A percentile compares a stretch with the other conserved stretches of the same genome.
Conservation (phyloP, 495 filamentous ascomycete species). For the Hyaloscypha variabilis region DNA sequence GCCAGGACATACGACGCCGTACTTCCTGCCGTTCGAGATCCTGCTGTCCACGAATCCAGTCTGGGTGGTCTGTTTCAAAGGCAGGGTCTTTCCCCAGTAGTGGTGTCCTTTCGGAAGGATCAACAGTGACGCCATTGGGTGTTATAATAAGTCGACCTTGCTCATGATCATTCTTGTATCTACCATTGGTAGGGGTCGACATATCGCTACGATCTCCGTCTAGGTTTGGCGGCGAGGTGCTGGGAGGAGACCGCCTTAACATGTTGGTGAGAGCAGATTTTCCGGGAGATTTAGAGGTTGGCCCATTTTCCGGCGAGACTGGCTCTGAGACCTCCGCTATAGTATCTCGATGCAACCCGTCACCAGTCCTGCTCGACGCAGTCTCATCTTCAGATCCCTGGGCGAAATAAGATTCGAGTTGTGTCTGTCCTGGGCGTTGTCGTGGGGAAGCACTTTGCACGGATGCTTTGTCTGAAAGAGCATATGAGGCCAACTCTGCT, state of each 20-base stretch:
- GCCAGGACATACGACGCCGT: conserved; percentile 16
- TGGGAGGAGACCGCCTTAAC: conserved; percentile 57
- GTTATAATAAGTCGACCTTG: conserved; percentile 24
- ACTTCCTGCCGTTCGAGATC: conserved; percentile 38
- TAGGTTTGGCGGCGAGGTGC: conserved; percentile 28
- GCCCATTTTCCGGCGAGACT: conserved; percentile 45
- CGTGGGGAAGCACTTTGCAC: conserved; percentile 20
- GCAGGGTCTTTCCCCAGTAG: conserved; percentile 28
- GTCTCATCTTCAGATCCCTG: conserved; percentile 20
- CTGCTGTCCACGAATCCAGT: conserved; percentile 31
- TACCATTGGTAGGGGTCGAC: not conserved
- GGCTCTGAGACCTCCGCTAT: conserved; percentile 63
- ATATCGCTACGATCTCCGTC: not conserved
- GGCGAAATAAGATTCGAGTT: conserved; percentile 28
- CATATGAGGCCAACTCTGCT: conserved; percentile 84
- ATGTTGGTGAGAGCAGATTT: conserved; percentile 66
- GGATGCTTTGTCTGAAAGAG: conserved; percentile 62
- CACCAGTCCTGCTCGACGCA: conserved; percentile 20
- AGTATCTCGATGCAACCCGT: conserved; percentile 25
- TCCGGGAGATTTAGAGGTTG: conserved; percentile 37
- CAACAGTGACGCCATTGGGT: conserved; percentile 23
- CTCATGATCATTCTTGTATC: not conserved
- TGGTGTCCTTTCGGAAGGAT: conserved; percentile 36
- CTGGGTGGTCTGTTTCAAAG: conserved; percentile 8
- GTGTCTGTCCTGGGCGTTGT: conserved; percentile 14